Percentiles rank a stretch among this genome's conserved stretches.
Conservation (phyloP, 2,329 filamentous ascomycete genomes). For the Zymoseptoria brevis region DNA sequence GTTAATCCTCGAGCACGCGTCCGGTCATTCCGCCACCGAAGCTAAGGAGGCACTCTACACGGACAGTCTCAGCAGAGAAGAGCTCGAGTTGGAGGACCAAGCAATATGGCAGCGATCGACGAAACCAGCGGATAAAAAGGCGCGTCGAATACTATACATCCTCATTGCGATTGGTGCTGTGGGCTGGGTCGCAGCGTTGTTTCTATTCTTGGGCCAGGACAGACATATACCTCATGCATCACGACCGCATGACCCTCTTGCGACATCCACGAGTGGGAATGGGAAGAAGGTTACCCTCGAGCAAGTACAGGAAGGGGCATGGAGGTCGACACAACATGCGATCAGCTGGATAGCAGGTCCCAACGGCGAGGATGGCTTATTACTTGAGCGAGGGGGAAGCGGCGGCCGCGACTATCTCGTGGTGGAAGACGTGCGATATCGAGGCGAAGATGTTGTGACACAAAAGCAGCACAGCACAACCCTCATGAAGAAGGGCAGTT, state of each 20-base stretch:
- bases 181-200: conserved; percentile 61
- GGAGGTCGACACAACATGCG: conserved; percentile 54
- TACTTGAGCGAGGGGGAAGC: conserved; percentile 63
- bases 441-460: conserved; percentile 36
- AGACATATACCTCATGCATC: conserved; percentile 58
- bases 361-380: conserved; percentile 70
- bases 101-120: conserved; percentile 33
- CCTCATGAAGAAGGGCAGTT: conserved; percentile 63
- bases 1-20: conserved; percentile 69
- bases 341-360: conserved; percentile 73
- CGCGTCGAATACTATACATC: conserved; percentile 57
- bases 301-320: conserved; percentile 59
- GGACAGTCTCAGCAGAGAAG: conserved; percentile 27
- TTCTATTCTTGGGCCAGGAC: conserved; percentile 57
- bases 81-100: conserved; percentile 47
- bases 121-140: conserved; percentile 55
- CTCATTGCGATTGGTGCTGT: conserved; percentile 53
- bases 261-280: conserved; percentile 52
- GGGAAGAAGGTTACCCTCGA: conserved; percentile 68
- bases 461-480: conserved; percentile 51
- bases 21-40: conserved; percentile 43
- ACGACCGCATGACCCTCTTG: conserved; percentile 60
- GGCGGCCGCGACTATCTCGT: conserved; percentile 65
- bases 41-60: conserved; percentile 41
- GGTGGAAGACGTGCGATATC: conserved; percentile 72